Evolutionary conservation across 495 filamentous ascomycete species (phyloP).

Genomic region (Bathelium albidoporum): DNA sequence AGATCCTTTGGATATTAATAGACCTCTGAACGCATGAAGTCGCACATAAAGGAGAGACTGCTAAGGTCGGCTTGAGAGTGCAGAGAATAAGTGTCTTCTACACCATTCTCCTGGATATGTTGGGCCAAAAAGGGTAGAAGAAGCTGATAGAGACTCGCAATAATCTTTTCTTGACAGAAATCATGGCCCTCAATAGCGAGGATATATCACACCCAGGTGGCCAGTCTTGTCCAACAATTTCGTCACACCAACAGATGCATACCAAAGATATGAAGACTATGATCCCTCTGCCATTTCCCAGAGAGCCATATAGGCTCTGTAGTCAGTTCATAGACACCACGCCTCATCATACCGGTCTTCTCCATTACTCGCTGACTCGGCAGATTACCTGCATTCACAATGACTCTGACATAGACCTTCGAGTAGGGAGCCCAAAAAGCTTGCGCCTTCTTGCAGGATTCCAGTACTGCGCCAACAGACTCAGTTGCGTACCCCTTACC

Average conservation of each 20-base stretch:
- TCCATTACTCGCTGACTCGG: constrained; percentile 18
- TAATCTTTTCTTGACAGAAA: too few species aligned
- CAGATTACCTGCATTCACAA: constrained; percentile 19
- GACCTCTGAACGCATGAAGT: too few species aligned
- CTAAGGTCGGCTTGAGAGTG: too few species aligned
- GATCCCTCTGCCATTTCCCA: constrained; percentile 9
- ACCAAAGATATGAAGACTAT: constrained; percentile 17
- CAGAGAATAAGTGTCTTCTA: too few species aligned
- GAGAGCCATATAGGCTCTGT: constrained; percentile 7
- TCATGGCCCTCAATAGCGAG: too few species aligned
- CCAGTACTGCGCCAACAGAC: constrained; percentile 9
- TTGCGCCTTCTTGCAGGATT: constrained; percentile 11
- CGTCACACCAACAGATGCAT: constrained; percentile 10
- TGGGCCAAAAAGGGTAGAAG: too few species aligned
- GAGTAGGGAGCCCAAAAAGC: constrained; percentile 13
- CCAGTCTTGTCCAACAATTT: too few species aligned
- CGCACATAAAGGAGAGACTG: too few species aligned
- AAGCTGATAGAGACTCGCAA: too few species aligned
- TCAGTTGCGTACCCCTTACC: constrained; percentile 19
- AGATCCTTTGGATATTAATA: too few species aligned
- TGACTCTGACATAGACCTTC: constrained; percentile 14
- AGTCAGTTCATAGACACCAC: constrained; percentile 14
- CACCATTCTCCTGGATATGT: too few species aligned
- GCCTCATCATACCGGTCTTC: constrained; percentile 12
- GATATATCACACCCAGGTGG: too few species aligned